Conservation (phyloP, 495 filamentous ascomycete species). For the Terfezia claveryi region DNA sequence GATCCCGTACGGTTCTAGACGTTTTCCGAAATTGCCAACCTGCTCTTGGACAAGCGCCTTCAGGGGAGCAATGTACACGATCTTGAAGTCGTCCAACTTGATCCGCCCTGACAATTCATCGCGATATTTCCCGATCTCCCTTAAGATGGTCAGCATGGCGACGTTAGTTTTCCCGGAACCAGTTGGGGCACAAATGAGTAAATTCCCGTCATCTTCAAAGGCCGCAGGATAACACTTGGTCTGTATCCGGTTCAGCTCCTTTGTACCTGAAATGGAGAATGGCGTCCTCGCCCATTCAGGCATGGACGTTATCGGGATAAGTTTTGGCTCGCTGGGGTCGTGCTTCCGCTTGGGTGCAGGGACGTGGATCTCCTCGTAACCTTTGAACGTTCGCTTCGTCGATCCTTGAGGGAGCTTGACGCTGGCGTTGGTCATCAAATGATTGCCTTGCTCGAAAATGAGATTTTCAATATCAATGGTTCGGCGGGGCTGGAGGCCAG, state of each 20-base stretch:
- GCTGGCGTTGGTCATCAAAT: constrained; percentile 93
- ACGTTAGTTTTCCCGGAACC: constrained; percentile 98
- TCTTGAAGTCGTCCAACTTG: constrained; percentile 89
- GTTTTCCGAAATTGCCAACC: constrained; percentile 85
- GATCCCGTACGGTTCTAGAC: constrained; percentile 77
- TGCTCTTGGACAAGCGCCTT: constrained; percentile 95
- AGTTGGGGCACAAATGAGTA: constrained; percentile 92
- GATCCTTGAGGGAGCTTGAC: constrained; percentile 90
- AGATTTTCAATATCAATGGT: constrained; percentile 88
- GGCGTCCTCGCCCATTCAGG: constrained; percentile 79
- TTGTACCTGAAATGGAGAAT: constrained; percentile 41
- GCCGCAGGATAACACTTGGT: constrained; percentile 77
- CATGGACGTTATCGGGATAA: constrained; percentile 62
- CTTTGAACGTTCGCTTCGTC: constrained; percentile 84
- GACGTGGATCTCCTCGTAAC: constrained; percentile 95
- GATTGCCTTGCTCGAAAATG: constrained; percentile 91
- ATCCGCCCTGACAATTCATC: constrained; percentile 73
- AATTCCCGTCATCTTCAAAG: constrained; percentile 87
- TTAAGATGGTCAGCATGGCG: constrained; percentile 86
- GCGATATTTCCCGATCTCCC: constrained; percentile 89
- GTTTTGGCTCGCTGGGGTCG: constrained; percentile 54
- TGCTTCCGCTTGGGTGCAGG: constrained; percentile 66
- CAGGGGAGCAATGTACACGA: constrained; percentile 80
- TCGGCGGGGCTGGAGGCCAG: constrained; percentile 71
- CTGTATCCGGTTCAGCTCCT: constrained; percentile 83